phyloP scores from a whole-genome alignment of 2,329 filamentous ascomycete species.

The Microdochium paspali region DNA sequence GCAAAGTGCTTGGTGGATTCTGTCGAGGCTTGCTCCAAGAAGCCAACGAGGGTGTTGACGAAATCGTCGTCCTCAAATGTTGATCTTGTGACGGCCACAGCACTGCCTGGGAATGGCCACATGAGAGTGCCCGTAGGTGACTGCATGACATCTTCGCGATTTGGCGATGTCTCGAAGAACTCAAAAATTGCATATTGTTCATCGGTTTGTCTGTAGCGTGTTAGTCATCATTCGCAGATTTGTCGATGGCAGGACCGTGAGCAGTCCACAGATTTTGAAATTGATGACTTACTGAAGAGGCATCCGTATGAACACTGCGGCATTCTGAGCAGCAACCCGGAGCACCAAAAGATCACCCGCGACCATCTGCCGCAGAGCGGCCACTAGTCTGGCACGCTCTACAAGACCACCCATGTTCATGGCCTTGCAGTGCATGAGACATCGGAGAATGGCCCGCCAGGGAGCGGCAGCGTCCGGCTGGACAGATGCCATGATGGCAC shows the following conservation, averaged over 20 bases:
- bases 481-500: conserved; percentile 3
- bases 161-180: conserved; percentile 43
- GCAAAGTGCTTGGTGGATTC: conserved; percentile 43
- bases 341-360: conserved; percentile 9
- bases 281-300: background rate
- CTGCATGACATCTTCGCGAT: conserved; percentile 34
- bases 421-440: conserved; percentile 6
- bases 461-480: conserved; percentile 2
- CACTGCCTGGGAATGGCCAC: conserved; percentile 44
- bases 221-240: background rate
- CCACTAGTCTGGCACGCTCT: conserved; percentile 8
- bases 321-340: conserved; percentile 11
- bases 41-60: conserved; percentile 32
- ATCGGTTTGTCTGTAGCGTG: conserved; percentile 1
- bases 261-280: no score
- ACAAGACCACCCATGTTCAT: conserved; percentile 8
- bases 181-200: conserved; percentile 35
- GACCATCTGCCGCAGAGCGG: conserved; percentile 5
- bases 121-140: conserved; percentile 29
- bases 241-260: background rate
- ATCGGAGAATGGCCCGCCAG: conserved; percentile 8
- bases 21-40: conserved; percentile 43
- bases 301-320: conserved; percentile 9
- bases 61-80: conserved; percentile 31
- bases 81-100: conserved; percentile 27